Base-by-base conservation (phyloP, 2,329 filamentous ascomycete genomes). In the Monosporascus ibericus region DNA sequence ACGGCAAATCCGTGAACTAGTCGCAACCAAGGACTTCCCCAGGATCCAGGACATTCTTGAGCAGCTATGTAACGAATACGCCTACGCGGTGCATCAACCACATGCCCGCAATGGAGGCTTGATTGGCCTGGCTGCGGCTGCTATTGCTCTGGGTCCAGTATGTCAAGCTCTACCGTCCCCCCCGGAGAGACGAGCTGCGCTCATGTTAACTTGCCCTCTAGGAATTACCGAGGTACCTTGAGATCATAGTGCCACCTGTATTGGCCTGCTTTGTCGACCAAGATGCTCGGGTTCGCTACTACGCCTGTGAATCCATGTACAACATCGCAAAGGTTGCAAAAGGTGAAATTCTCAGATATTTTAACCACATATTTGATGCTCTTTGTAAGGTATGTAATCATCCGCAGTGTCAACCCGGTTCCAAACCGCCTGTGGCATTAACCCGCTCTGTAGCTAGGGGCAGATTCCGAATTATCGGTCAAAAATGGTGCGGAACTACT, bases 241-340 rank as follows among this genome's bases (percentile, higher is more conserved):
- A 91, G 66, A 87, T 92, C 63, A 97, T 99, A 62, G 92, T 99
- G 0, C 92, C 92, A 46, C 95, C 95, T 3, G 94, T 99, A 5
- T 80, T 99, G 46, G 94, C 94, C 49, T 99, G 95, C 76, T 99
- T 99, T 72, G 90, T 89, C 53, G 95, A 99, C 63, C 94, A 97
- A 75, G 94, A 99, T 86, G 92, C 94, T 27, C 84, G 94, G 53
- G 94, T 97, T 34, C 84, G 94, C 58, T 99, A 99, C 71, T 99
- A 99, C 73, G 94, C 94, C 24, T 99, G 94, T 73, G 94, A 99
- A 75, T 95, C 92, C 70, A 99, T 99, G 94, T 99, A 99, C 75
- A 99, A 99, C 72, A 99, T 99, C 67, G 92, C 94, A 66, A 99
- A 99, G 74, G 94, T 99, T 47, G 94, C 92, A 55, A 99, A 99